Base-by-base conservation (phyloP, 2,329 filamentous ascomycete species). In the Fusarium sp. region DNA sequence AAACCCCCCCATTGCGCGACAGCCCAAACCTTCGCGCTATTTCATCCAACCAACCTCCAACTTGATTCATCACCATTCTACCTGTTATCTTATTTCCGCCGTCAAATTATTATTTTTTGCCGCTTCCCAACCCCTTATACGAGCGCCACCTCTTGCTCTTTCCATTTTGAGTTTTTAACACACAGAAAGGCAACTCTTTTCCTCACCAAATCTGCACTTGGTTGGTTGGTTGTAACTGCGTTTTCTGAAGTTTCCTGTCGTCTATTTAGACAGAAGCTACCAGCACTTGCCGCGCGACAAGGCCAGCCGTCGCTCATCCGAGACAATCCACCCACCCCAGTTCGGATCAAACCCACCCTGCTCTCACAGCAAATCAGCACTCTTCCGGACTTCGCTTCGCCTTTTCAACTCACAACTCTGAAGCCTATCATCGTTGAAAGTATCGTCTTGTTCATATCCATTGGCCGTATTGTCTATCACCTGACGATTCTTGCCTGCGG, bases 401-500 rank as follows among this genome's bases (percentile, higher is more conserved):
- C 75, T 69, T 72, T 73, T 79, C 76, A 74, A 78, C 78, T 79
- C 78, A 78, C 81, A 74, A 81, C 78, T 77, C 76, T 73, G 74
- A 82, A 76, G 82, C 85, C 86, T 87, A 87, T 87, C 84, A 86
- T 77, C 78, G 78, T 81, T 80, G 75, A 76, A 75, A 84, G 75
- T 80, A 73, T 79, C 77, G 65, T 66, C 74, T 72, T 84, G 78
- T 77, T 70, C 72, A 55, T 78, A 78, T 78, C 75, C 75, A 87
- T 88, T 88, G 86, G 85, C 74, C 78, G 69, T 76, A 63, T 63
- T 62, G 64, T 60, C 72, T 72, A 80, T 87, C 86, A 87, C 85
- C 84, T 88, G 86, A 88, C 86, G 72, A 68, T 55, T 68, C 66
- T 63, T 74, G 69, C 63, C 77, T 78, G 78, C 77, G 77, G 78